phyloP scores from a whole-genome alignment of 2,329 filamentous ascomycete genomes.

The Ophiostoma sp. region DNA sequence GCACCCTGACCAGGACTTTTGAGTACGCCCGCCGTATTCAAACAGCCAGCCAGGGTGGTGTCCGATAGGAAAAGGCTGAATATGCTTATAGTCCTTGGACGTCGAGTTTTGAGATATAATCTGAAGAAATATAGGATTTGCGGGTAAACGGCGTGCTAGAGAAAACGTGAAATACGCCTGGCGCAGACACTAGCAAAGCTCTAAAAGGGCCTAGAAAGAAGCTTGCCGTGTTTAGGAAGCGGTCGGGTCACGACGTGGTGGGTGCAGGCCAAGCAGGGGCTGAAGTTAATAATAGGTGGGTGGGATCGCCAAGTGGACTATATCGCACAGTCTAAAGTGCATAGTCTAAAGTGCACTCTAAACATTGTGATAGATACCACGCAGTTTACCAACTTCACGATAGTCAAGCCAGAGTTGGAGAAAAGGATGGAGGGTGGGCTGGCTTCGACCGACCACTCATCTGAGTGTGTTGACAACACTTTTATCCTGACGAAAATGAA shows the following conservation, averaged over 20 bases:
- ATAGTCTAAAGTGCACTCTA: not conserved
- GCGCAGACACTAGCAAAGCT: not conserved
- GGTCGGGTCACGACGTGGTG: not conserved
- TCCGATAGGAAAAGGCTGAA: too few species aligned
- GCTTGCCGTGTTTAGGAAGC: too few species aligned
- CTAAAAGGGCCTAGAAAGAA: not conserved
- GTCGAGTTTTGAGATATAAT: not conserved
- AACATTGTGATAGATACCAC: not conserved
- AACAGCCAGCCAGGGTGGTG: too few species aligned
- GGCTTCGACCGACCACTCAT: too few species aligned
- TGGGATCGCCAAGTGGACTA: not conserved
- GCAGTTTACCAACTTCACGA: too few species aligned
- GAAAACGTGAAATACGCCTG: not conserved
- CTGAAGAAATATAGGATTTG: not conserved
- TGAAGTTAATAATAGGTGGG: slow-evolving; percentile 3
- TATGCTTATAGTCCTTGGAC: not conserved
- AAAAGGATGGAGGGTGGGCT: too few species aligned
- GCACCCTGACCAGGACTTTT: too few species aligned
- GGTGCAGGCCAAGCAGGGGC: not conserved
- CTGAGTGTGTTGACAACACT: too few species aligned
- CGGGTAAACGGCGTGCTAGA: not conserved
- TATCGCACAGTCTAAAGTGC: not conserved
- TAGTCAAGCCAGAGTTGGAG: too few species aligned
- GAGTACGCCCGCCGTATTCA: too few species aligned
- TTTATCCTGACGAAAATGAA: too few species aligned